phyloP scores from a whole-genome alignment of 345 rosid genomes.

The Physaria fendleri region DNA sequence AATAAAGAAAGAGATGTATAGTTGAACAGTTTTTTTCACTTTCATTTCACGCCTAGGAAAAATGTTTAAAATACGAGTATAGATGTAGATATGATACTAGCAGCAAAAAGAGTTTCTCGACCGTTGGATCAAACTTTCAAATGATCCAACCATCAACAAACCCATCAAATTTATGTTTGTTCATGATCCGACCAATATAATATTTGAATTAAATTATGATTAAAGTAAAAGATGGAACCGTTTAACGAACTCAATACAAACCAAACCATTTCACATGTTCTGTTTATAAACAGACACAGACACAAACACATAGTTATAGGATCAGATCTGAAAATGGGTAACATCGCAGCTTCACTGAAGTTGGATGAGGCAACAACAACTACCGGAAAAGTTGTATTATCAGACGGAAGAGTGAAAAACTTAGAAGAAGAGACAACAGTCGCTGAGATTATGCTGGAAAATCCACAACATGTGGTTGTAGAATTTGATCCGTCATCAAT shows the following conservation, averaged over 20 bases:
- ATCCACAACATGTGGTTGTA: slow-evolving; percentile 71
- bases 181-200: slow-evolving; percentile 32
- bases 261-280: slow-evolving; percentile 20
- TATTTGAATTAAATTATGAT: slow-evolving; percentile 13
- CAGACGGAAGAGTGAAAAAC: slow-evolving; percentile 51
- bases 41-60: slow-evolving; percentile 13
- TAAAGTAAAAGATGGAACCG: slow-evolving; percentile 53
- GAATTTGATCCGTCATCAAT: slow-evolving; percentile 40
- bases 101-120: neutral
- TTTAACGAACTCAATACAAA: slow-evolving; percentile 53
- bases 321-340: slow-evolving; percentile 45
- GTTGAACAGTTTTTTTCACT: slow-evolving; percentile 29
- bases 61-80: neutral
- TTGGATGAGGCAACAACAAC: slow-evolving; percentile 4
- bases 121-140: slow-evolving; percentile 30
- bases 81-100: slow-evolving; percentile 8
- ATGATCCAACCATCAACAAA: slow-evolving; percentile 9
- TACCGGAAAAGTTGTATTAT: slow-evolving; percentile 51
- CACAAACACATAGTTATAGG: neutral
- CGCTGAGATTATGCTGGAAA: slow-evolving; percentile 81
- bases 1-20: neutral
- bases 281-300: neutral
- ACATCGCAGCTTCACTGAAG: slow-evolving; percentile 27
- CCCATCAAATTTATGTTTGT: slow-evolving; percentile 30
- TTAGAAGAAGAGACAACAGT: slow-evolving; percentile 44